These are phyloP conservation scores for Singerocomus inundabilis DNA, from an alignment of 1,284 basidiomycete genomes.

Conservation along the genomic window DNA sequence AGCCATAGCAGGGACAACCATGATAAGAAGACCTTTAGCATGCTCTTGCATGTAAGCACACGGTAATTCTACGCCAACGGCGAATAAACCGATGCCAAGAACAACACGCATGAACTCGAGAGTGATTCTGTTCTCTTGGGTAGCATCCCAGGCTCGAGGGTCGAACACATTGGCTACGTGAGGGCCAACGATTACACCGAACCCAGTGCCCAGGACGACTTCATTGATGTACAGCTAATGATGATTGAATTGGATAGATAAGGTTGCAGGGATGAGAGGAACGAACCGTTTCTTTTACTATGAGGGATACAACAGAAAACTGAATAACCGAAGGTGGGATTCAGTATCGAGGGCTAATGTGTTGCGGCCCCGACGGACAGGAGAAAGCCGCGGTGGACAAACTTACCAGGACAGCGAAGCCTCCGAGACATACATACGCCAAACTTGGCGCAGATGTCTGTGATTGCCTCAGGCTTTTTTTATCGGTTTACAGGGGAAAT, in stretches of 20 bases:
- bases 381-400: background rate
- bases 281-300: constrained; percentile 76
- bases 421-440: constrained; percentile 74
- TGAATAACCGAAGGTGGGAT: constrained; percentile 27
- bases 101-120: constrained; percentile 76
- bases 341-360: background rate
- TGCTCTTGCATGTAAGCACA: constrained; percentile 63
- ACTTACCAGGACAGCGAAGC: constrained; percentile 69
- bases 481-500: background rate
- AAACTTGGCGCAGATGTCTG: constrained; percentile 52
- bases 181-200: constrained; percentile 74
- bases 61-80: constrained; percentile 74
- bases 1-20: constrained; percentile 79
- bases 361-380: background rate
- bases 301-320: constrained; percentile 80
- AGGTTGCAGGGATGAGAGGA: background rate
- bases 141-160: constrained; percentile 75
- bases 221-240: constrained; percentile 82
- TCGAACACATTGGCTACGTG: constrained; percentile 75
- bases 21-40: constrained; percentile 53
- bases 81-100: constrained; percentile 67
- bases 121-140: constrained; percentile 56
- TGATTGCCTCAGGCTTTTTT: constrained; percentile 15
- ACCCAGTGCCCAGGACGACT: constrained; percentile 85
- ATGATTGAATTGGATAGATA: background rate